Evolutionary conservation across 2,329 filamentous ascomycete genomes (phyloP), one percentile per base, ranked within the genome.

Genomic region (Xylaria sp.): DNA sequence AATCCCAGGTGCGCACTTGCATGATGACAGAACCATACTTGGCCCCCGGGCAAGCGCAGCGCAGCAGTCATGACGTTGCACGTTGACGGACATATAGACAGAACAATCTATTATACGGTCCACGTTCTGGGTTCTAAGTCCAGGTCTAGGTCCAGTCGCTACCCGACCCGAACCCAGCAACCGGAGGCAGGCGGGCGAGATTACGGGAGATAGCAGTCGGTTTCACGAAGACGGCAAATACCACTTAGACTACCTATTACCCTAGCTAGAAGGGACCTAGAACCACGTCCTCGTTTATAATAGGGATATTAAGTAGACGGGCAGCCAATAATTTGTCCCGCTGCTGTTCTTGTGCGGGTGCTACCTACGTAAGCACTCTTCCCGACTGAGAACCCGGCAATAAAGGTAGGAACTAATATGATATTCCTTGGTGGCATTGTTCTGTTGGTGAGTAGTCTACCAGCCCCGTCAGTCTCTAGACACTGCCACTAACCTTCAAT

Each of bases 301-400:
- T 20, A 41, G 5, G 39, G 12, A 18, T 13, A 15, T 15, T 41
- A 18, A 15, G 39, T 18, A 41, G 39, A 18, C 4, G 15, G 13
- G 18, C 18, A 13, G 10, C 15, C 39, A 41, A 41, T 41, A 28
- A 48, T 39, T 12, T 9, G n/a, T 49, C 13, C 33, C 13, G 15
- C 3, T 10, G 20, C 3, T 18, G 31, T 36, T 20, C 15, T 20
- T 20, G 23, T 41, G n/a, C 23, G n/a, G 41, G 60, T 60, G 49
- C 31, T 41, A 69, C 62, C n/a, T 59, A 66, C 41, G 41, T 66
- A 57, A 55, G 62, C 58, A 54, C 33, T 20, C 61, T 61, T 61
- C 67, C 31, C 48, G 49, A 57, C 18, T 57, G 39, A 54, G 57
- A n/a, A n/a, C 28, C 46, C 12, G 6, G 23, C n/a, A 58, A 58